Base-by-base conservation (phyloP, 2,329 filamentous ascomycete species). In the Fusarium sp. region DNA sequence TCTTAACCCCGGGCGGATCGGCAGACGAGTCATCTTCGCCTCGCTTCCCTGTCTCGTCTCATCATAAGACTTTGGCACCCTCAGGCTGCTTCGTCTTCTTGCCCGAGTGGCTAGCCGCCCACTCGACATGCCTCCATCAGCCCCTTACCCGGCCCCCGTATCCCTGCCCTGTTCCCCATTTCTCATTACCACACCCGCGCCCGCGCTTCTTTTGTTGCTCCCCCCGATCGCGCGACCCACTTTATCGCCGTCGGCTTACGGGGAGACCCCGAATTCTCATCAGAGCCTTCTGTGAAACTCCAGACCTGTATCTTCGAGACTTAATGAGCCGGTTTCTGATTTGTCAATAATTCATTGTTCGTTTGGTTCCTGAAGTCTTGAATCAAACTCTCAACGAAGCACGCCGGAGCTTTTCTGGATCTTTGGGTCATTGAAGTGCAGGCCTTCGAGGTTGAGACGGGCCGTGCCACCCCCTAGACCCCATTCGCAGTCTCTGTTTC, bases 211-310 rank as follows among this genome's bases (percentile, higher is more conserved):
- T 63, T 59, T 39, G 59, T 49, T 64, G 39, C 45, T 61, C 59
- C 45, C 66, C 69, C 75, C 74, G 70, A 63, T 69, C 57, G 61
- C 54, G 65, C 62, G 73, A 63, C 60, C 72, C 73, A 77, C 74
- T 71, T 66, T 73, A 68, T 72, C 74, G 72, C 70, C 74, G 74
- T 74, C 64, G 74, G 68, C 64, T 73, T 73, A 78, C 76, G 75
- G 76, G 64, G 65, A 48, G 39, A 55, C 65, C 65, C 75, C 75
- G 75, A 61, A 64, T 67, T 70, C 54, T 65, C 33, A 20, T 35
- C n/a, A 18, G 20, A 58, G 33, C 26, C 42, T 51, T 36, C 18
- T 59, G 47, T 54, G 48, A 70, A 62, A 57, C 63, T 26, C 35
- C 48, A 61, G 56, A 56, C n/a, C 13, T 33, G 28, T 17, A 26